phyloP scores from a whole-genome alignment of 257 asterid genomes.

The Linderniella brevidens region DNA sequence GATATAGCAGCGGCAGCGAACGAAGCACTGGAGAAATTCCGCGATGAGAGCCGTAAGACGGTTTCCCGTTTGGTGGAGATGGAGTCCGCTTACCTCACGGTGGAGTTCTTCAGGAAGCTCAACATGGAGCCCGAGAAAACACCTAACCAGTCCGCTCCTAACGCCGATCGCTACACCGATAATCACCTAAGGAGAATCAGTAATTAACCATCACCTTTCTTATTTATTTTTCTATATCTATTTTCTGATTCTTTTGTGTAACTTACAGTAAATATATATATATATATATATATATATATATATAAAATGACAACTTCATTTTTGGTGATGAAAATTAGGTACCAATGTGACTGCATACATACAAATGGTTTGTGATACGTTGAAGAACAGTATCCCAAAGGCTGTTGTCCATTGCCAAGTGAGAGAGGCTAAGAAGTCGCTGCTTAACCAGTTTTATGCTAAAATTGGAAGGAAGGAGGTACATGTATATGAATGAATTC shows the following conservation, averaged over 20 bases:
- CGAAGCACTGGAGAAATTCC: conserved; percentile 84
- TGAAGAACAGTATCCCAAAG: conserved; percentile 75
- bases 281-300: too few relatives aligned
- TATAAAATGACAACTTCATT: too few relatives aligned
- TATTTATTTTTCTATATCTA: too few relatives aligned
- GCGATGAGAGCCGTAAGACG: conserved; percentile 86
- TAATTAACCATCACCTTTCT: too few relatives aligned
- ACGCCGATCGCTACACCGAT: conserved; percentile 66
- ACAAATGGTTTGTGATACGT: conserved; percentile 70
- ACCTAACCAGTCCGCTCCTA: conserved; percentile 21
- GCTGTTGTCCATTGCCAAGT: conserved; percentile 97
- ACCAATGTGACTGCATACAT: conserved; percentile 68
- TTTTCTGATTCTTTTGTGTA: too few relatives aligned
- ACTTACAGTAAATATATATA: too few relatives aligned
- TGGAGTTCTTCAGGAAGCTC: conserved; percentile 81
- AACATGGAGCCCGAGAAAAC: conserved; percentile 72
- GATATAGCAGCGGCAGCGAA: conserved; percentile 93
- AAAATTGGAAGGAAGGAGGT: conserved; percentile 95
- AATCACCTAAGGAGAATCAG: conserved; percentile 67
- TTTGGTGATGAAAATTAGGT: too few relatives aligned
- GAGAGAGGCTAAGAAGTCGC: conserved; percentile 65
- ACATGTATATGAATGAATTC: too few relatives aligned
- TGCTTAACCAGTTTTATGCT: conserved; percentile 62
- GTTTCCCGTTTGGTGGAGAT: conserved; percentile 79
- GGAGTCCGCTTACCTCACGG: conserved; percentile 93